Conservation (phyloP, 148 eudicot genomes). For the Vaccinium corymbosum region DNA sequence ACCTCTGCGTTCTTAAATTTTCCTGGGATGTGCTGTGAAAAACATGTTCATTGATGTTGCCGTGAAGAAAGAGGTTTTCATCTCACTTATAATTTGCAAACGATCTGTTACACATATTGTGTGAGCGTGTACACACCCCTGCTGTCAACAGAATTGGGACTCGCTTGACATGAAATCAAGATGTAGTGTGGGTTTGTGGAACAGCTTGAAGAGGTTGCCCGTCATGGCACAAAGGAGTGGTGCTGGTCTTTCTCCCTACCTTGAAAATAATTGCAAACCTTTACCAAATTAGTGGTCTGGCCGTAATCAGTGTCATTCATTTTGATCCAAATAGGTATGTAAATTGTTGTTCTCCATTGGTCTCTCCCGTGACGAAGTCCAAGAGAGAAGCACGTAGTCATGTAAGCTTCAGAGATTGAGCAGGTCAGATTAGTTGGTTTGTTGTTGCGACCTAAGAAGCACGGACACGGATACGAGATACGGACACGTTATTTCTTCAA, state of each 20-base stretch:
- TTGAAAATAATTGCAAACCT: neutral
- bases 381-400: neutral
- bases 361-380: neutral
- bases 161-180: neutral
- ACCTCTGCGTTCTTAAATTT: neutral
- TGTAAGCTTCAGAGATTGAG: neutral
- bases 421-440: neutral
- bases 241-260: neutral
- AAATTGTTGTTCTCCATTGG: neutral
- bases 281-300: neutral
- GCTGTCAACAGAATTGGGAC: neutral
- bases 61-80: neutral
- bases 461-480: too few relatives aligned
- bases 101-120: neutral
- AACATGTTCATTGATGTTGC: neutral
- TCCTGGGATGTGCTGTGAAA: neutral
- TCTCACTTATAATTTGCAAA: neutral
- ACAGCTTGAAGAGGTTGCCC: neutral
- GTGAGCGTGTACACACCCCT: neutral
- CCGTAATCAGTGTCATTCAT: neutral
- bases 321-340: neutral
- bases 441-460: neutral
- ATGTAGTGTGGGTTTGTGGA: neutral
- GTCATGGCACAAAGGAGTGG: constrained; percentile 7
- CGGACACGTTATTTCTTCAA: too few relatives aligned